Evolutionary conservation across 495 filamentous ascomycete genomes (phyloP), one percentile per base, ranked within the genome.

Genomic region (Cudoniella acicularis): DNA sequence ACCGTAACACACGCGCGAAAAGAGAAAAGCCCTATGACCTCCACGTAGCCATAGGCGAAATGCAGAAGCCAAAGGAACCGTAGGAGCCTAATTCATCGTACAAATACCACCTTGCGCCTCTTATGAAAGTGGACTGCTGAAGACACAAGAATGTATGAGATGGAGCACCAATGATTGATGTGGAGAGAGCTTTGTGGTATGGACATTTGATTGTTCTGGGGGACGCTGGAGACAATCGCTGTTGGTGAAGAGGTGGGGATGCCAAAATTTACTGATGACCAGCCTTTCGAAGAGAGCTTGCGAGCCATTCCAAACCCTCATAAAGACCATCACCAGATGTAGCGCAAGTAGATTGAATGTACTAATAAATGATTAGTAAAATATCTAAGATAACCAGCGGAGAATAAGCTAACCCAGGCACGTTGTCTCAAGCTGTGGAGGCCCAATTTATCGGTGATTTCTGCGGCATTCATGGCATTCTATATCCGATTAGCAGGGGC

Each of bases 371-470:
- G 18, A 58, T 73, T 67, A 72, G 62, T 25, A 45, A 48, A 11
- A 11, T 48, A 42, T 45, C 4, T 16, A 26, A 16, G 20, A 13
- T 43, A 36, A 30, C 47, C 42, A 56, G 21, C 18, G 43, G 52
- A 42, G 43, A 54, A 51, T 40, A 49, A 60, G 83, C 92, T 75
- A 90, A 98, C 94, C 94, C 94, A 99, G 69, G 90, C 87, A 73
- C 94, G 92, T 74, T 95, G 90, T 79, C 91, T 90, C 82, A 99
- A 81, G 77, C 91, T 96, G 84, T 96, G 93, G 67, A 99, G 90
- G 67, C 95, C 95, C 74, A 99, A 90, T 87, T 98, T 96, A 80
- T 98, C 93, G 73, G 94, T 99, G 73, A 98, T 97, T 79, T 99
- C 94, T 67, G 94, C 92, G 65, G 94, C 92, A 73, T 93, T 96